Evolutionary conservation across 1,284 basidiomycete species (phyloP), one percentile per base, ranked within the genome.

Genomic region (Coriolopsis trogii): DNA sequence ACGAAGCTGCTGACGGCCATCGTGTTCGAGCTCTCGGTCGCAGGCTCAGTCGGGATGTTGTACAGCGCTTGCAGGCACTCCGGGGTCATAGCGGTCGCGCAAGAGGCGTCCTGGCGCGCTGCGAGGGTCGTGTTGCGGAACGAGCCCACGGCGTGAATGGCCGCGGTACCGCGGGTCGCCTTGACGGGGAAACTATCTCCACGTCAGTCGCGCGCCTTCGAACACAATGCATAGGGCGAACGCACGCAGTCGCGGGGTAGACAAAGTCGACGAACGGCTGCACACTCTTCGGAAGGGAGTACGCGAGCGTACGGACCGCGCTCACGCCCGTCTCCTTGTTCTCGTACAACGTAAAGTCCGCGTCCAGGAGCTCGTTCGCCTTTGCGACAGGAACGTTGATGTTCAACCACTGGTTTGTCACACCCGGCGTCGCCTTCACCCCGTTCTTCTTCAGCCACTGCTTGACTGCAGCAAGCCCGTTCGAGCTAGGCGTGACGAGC

Each of bases 1-100:
- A 83, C 73, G 58, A 82, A 84, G n/a, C 82, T 83, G 25, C 77
- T 77, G 42, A 85, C 74, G 40, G 79, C 82, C 37, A 85, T 70
- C 34, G 68, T 74, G 62, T 81, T 85, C 18, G 59, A 66, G 16
- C 57, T 63, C 6, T 75, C 70, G 4, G 77, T 71, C 6, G 66
- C 63, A 1, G 80, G 77, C 0, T 74, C 72, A 46, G 83, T 83
- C 9, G 62, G 61, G 12, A 71, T 68, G 9, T 79, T 80, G 65
- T 85, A 87, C 37, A 85, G 56, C 6, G 71, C 71, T 49, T 76
- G 68, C 42, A 87, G 65, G 60, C 83, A 86, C 1, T 75, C 61
- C 8, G 82, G 82, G 0, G 83, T 85, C 43, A 85, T 75, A 4
- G 49, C 36, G 16, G 12, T 20, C 12, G 52, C 50, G 46, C 61